These are phyloP conservation scores for Cucumis hystrix DNA, from an alignment of 306 rosid genomes.

Conservation along the genomic window DNA sequence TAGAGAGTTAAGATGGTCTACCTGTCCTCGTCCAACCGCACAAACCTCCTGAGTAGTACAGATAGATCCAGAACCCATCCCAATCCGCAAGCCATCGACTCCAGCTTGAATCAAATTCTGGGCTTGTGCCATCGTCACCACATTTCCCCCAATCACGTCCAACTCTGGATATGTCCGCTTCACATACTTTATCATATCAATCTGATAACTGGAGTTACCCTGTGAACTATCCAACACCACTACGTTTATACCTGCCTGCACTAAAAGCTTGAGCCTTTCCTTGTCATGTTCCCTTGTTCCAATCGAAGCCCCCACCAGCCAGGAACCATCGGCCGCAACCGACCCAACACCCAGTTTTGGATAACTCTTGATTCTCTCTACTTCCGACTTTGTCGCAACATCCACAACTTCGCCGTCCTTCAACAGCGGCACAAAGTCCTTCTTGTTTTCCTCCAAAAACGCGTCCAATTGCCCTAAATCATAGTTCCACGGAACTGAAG, in stretches of 20 bases:
- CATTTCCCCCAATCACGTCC: constrained; percentile 94
- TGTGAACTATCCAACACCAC: constrained; percentile 90
- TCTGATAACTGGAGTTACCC: constrained; percentile 76
- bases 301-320: constrained; percentile 70
- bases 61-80: constrained; percentile 97
- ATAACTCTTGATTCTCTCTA: constrained; percentile 49
- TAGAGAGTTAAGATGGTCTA: constrained; percentile 9
- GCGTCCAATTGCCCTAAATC: constrained; percentile 27
- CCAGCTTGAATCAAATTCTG: constrained; percentile 83
- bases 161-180: constrained; percentile 43
- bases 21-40: constrained; percentile 96
- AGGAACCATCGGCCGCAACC: constrained; percentile 56
- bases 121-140: constrained; percentile 79
- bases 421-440: constrained; percentile 29
- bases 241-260: constrained; percentile 68
- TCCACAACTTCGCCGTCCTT: constrained; percentile 42
- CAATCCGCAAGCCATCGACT: constrained; percentile 78
- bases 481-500: constrained; percentile 29
- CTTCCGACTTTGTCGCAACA: constrained; percentile 44
- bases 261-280: constrained; percentile 65
- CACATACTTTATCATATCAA: constrained; percentile 74
- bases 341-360: constrained; percentile 57
- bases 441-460: constrained; percentile 22
- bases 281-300: constrained; percentile 81
- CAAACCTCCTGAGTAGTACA: constrained; percentile 97